phyloP scores from a whole-genome alignment of 2,329 filamentous ascomycete species.

The Lasiodiplodia sp. region DNA sequence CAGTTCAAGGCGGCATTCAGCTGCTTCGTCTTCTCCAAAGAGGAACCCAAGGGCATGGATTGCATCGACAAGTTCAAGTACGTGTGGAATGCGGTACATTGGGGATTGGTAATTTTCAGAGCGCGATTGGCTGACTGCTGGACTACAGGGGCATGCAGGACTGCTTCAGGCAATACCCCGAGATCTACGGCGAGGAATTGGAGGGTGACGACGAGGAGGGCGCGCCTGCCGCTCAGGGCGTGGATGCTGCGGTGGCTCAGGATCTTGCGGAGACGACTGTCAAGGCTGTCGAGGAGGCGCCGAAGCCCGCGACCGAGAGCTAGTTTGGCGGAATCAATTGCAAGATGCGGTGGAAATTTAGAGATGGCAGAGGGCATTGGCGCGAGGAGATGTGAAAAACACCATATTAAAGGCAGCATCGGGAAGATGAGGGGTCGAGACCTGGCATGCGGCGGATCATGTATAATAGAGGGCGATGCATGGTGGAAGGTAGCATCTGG shows the following conservation, averaged over 20 bases:
- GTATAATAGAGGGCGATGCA: constrained; percentile 5
- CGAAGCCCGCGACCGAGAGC: constrained; percentile 40
- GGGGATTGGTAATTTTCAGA: background rate
- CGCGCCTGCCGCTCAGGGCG: constrained; percentile 34
- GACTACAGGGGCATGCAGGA: constrained; percentile 85
- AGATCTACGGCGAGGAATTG: constrained; percentile 89
- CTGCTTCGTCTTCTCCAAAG: constrained; percentile 95
- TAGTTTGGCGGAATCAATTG: background rate
- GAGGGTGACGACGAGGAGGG: constrained; percentile 73
- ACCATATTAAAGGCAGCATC: background rate
- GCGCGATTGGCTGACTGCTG: background rate
- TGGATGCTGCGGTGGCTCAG: constrained; percentile 19
- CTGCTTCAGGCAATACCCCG: constrained; percentile 92
- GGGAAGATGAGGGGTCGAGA: background rate
- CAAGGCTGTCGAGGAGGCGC: constrained; percentile 34
- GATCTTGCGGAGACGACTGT: background rate
- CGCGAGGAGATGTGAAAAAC: background rate
- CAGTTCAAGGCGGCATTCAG: constrained; percentile 96
- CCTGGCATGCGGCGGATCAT: background rate
- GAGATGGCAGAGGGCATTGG: constrained; percentile 42
- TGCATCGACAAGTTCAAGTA: constrained; percentile 98
- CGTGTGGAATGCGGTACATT: constrained; percentile 40
- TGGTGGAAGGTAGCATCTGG: constrained; percentile 9
- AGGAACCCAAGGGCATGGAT: constrained; percentile 97
- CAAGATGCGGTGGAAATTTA: background rate